Evolutionary conservation across 129 eudicot genomes (phyloP), one percentile per base, ranked within the genome.

Genomic region (Logfia minima): DNA sequence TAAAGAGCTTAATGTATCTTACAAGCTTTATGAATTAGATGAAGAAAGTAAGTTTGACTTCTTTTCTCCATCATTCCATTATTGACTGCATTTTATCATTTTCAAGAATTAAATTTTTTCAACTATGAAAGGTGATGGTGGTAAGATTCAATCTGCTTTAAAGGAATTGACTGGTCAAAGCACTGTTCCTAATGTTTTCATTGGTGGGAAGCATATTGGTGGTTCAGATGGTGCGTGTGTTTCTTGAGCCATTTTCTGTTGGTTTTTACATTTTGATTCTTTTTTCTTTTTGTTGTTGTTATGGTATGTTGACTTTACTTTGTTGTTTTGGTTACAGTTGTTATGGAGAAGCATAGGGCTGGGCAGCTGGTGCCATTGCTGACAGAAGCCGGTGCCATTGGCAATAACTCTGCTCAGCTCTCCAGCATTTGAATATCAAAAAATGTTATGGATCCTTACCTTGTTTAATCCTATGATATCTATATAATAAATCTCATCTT

Each of bases 161-260:
- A 83, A 77, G 16, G 89, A 90, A 82, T 90, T 89, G 98, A 88
- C 97, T 1, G 87, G 91, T 82, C 98, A 90, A 83, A 85, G 90
- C 34, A 90, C 98, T 1, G 98, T 93, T 29, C 98, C 98, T 22
- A 90, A 93, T 78, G 97, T 90, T 73, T 93, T 93, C 84, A 89
- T 93, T 28, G 89, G 85, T 74, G 97, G 96, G 69, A 87, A 93
- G 65, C 98, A 93, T 32, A 79, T 93, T 21, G 97, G 97, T 23
- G 98, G 98, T 24, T 92, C 78, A 51, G 97, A 92, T 78, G 86
- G 97, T 92, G 77, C 70, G 84, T 75, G 43, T 2, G 22, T 39
- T 51, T 16, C 6, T n/a, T 60, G 35, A 11, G 53, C 29, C 1
- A 21, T 61, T 22, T 70, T 4, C 4, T 71, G 53, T 70, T 48